Base-by-base conservation (phyloP, 768 basidiomycete genomes). In the Trametopsis cervina region DNA sequence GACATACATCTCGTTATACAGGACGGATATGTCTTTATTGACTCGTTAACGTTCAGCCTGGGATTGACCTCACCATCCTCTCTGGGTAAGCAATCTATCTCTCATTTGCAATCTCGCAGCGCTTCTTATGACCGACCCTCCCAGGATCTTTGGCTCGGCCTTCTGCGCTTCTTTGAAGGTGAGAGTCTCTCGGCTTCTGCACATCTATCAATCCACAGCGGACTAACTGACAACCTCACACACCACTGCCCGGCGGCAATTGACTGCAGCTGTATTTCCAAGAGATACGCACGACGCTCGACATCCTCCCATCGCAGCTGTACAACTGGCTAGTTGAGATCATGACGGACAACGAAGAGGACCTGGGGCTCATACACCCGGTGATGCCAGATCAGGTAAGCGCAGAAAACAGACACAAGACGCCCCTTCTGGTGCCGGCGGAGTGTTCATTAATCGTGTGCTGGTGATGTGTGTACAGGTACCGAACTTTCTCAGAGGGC, bases 101-200 rank as follows among this genome's bases (percentile, higher is more conserved):
- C 42, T 22, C 15, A 10, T 4, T 25, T 21, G 10, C 18, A 17
- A 26, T 4, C 20, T 23, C 29, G 40, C 13, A 9, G n/a, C n/a
- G n/a, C n/a, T n/a, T n/a, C n/a, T n/a, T n/a, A n/a, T n/a, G n/a
- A n/a, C n/a, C n/a, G n/a, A n/a, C 29, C 9, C 2, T 10, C 13
- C 23, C 39, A 61, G 60, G 15, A 57, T 61, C 13, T 61, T 61
- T 44, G 60, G 60, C 2, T 61, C 60, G 2, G 60, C 60, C 3
- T 61, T 59, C 37, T 61, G 60, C 36, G 60, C 60, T 15, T 61
- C 60, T 4, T 45, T 61, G 18, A 61, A 61, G 46, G 60, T 57
- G 12, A 20, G 33, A 24, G 17, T 33, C 29, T 33, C 29, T 7
- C 29, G 29, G 29, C 9, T n/a, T n/a, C n/a, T n/a, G n/a, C 27